phyloP scores from a whole-genome alignment of 495 filamentous ascomycete genomes.

The Clavariopsis aquatica region DNA sequence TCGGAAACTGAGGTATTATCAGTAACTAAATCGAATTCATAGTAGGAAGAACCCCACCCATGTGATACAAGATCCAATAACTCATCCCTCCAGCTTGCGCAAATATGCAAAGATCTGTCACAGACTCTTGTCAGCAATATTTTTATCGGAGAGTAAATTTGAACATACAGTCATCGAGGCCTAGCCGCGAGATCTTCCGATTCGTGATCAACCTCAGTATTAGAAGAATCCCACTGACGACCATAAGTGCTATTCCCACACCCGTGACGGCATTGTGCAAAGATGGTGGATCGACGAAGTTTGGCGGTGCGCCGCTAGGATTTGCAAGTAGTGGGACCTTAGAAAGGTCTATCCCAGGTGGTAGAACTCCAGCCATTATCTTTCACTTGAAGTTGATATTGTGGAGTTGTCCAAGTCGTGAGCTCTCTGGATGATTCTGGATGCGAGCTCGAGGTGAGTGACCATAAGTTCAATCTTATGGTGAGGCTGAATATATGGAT shows the following conservation, averaged over 20 bases:
- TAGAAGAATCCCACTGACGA: neutral
- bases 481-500: too few species aligned
- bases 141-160: neutral
- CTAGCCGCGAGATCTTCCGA: neutral
- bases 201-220: neutral
- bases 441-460: too few species aligned
- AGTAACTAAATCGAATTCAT: neutral
- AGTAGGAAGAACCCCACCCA: neutral
- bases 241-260: neutral
- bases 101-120: neutral
- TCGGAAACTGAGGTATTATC: neutral
- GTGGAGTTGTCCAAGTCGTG: too few species aligned
- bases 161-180: constrained; percentile 5
- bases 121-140: neutral
- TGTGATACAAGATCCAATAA: neutral
- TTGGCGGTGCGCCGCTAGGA: neutral
- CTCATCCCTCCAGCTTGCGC: neutral
- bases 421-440: too few species aligned
- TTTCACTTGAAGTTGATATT: too few species aligned
- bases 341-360: neutral
- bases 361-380: neutral
- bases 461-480: too few species aligned
- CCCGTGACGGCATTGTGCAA: neutral
- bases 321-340: neutral
- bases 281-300: neutral